Percentiles rank a stretch among this genome's conserved stretches.
These are phyloP conservation scores for Turnera subulata DNA, from an alignment of 345 rosid species.

Conservation along the genomic window DNA sequence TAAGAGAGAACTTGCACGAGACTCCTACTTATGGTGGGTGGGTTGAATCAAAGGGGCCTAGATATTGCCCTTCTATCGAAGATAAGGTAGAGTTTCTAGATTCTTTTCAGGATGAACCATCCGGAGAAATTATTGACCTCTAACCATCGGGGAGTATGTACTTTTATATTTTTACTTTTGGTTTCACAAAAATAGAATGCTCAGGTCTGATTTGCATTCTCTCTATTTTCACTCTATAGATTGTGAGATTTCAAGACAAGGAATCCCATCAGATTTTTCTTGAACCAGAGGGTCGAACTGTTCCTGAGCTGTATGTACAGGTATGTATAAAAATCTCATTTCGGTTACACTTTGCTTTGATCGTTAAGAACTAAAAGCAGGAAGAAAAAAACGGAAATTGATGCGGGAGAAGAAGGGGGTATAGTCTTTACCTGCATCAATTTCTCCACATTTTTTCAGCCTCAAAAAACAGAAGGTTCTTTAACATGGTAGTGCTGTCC, in stretches of 20 bases:
- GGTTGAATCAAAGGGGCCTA: slow-evolving; percentile 98
- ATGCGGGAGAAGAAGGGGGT: too few species aligned
- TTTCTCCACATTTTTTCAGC: too few species aligned
- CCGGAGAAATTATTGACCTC: too few species aligned
- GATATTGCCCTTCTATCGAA: slow-evolving; percentile 98
- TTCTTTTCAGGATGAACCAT: not conserved
- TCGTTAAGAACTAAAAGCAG: too few species aligned
- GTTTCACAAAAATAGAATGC: too few species aligned
- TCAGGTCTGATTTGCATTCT: not conserved
- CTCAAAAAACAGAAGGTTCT: too few species aligned
- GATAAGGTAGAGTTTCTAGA: slow-evolving; percentile 57
- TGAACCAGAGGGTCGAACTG: slow-evolving; percentile 95
- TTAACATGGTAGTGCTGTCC: too few species aligned
- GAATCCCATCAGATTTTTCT: slow-evolving; percentile 99
- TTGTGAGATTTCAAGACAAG: slow-evolving; percentile 93
- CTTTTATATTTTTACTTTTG: too few species aligned
- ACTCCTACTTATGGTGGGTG: slow-evolving; percentile 99
- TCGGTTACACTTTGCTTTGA: too few species aligned
- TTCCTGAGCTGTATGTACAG: slow-evolving; percentile 97
- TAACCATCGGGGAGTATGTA: too few species aligned
- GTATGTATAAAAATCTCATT: slow-evolving; percentile 36
- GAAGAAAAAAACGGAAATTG: too few species aligned
- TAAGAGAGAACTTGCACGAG: slow-evolving; percentile 86
- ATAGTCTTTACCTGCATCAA: too few species aligned
- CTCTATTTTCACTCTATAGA: slow-evolving; percentile 27